phyloP scores from a whole-genome alignment of 2,329 filamentous ascomycete species.

The Ophiostoma tasmaniense region DNA sequence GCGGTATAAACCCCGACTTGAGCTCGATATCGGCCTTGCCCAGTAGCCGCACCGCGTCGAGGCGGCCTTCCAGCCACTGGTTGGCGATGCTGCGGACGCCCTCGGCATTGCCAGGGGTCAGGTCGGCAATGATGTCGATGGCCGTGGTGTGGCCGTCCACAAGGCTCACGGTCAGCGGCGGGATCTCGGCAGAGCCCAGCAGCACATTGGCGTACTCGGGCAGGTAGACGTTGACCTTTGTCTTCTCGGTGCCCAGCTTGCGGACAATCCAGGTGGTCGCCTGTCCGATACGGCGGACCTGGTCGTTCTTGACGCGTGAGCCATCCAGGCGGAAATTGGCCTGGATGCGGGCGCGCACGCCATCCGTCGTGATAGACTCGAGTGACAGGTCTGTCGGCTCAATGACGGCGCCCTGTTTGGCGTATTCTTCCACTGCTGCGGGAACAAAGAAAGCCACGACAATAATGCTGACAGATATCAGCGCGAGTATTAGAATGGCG shows the following conservation, averaged over 20 bases:
- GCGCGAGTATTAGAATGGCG: conserved; percentile 58
- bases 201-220: conserved; percentile 74
- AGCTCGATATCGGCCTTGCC: conserved; percentile 66
- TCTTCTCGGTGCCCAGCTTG: conserved; percentile 64
- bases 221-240: conserved; percentile 66
- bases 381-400: conserved; percentile 78
- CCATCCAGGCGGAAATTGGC: conserved; percentile 77
- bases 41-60: conserved; percentile 61
- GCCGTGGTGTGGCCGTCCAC: conserved; percentile 68
- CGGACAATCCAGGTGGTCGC: conserved; percentile 72
- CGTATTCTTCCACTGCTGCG: conserved; percentile 74
- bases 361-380: conserved; percentile 70
- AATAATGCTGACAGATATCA: conserved; percentile 59
- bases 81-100: conserved; percentile 73
- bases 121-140: conserved; percentile 69
- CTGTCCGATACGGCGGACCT: conserved; percentile 66
- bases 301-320: conserved; percentile 59
- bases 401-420: conserved; percentile 71
- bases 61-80: conserved; percentile 75
- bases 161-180: conserved; percentile 66
- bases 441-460: conserved; percentile 74
- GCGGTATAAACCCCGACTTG: conserved; percentile 67
- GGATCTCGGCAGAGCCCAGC: conserved; percentile 68
- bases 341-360: conserved; percentile 70
- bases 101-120: conserved; percentile 67